Conservation (phyloP, 768 basidiomycete species). For the Podaxis sp. region DNA sequence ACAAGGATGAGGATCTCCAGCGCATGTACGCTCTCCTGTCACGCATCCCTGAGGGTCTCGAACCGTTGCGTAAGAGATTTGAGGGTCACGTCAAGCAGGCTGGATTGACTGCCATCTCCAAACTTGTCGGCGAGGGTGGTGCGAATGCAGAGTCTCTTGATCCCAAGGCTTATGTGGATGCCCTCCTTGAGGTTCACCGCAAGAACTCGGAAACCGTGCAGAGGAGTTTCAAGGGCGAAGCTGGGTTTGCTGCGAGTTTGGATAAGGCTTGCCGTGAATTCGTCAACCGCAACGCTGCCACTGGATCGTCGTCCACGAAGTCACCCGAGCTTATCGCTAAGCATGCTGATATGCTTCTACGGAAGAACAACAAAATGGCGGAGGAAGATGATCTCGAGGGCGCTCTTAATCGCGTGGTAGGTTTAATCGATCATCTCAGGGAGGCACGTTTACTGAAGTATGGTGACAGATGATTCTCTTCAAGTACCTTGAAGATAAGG, state of each 20-base stretch:
- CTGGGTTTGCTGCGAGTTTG: conserved; percentile 92
- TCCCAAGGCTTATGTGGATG: conserved; percentile 95
- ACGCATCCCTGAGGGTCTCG: conserved; percentile 91
- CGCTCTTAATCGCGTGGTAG: conserved; percentile 88
- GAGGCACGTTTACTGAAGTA: conserved; percentile 24
- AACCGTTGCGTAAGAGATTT: conserved; percentile 91
- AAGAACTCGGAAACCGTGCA: conserved; percentile 94
- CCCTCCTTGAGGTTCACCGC: conserved; percentile 86
- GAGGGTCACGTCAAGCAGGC: conserved; percentile 95
- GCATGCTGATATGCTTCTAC: conserved; percentile 87
- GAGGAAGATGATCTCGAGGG: conserved; percentile 94
- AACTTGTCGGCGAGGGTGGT: conserved; percentile 66
- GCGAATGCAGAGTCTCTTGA: conserved; percentile 71
- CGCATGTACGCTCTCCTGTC: conserved; percentile 95
- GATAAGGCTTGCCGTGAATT: conserved; percentile 98
- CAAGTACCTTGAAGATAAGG: conserved; percentile 99
- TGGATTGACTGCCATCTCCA: conserved; percentile 82
- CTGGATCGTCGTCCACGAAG: conserved; percentile 83
- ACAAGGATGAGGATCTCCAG: conserved; percentile 94
- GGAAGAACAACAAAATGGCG: conserved; percentile 96
- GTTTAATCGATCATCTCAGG: conserved; percentile 34
- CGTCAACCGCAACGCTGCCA: conserved; percentile 92
- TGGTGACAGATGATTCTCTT: conserved; percentile 88
- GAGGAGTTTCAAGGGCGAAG: conserved; percentile 91
- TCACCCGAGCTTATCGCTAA: conserved; percentile 95